A percentile compares a stretch with the other conserved stretches of the same genome.
Evolutionary conservation across 169 alveolate genomes (phyloP).

Genomic region (Plasmodium cynomolgi): DNA sequence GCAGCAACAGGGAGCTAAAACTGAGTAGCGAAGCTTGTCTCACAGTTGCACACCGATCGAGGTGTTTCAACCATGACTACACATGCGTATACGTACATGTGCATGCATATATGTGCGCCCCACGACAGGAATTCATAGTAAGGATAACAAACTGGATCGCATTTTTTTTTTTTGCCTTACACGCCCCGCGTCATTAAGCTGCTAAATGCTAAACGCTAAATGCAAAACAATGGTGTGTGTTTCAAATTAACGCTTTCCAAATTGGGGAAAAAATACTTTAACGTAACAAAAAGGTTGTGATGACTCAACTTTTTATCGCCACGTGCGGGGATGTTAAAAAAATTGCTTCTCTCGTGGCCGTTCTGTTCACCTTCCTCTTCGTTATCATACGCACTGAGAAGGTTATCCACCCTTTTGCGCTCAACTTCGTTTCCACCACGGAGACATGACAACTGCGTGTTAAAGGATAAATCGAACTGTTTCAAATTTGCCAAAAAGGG

Average conservation of each 20-base stretch:
- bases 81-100: not conserved
- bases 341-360: not conserved
- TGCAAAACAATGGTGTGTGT: not conserved
- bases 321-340: not conserved
- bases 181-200: not conserved
- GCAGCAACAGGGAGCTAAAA: not conserved
- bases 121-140: not conserved
- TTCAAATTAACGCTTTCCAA: conserved; percentile 19
- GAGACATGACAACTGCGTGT: not conserved
- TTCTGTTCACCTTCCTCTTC: not conserved
- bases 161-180: not conserved
- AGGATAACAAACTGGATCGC: not conserved
- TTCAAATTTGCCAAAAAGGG: conserved; percentile 21
- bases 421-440: not conserved
- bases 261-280: conserved; percentile 7
- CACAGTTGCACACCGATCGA: not conserved
- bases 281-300: not conserved
- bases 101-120: not conserved
- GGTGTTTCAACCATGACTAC: not conserved
- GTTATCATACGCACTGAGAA: not conserved
- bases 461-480: conserved; percentile 22
- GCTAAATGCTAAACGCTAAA: not conserved
- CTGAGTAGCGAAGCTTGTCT: not conserved
- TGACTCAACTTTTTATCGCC: not conserved
- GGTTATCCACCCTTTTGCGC: not conserved